These are phyloP conservation scores for Penicillium egyptiacum DNA, from an alignment of 495 filamentous ascomycete genomes.

Conservation along the genomic window DNA sequence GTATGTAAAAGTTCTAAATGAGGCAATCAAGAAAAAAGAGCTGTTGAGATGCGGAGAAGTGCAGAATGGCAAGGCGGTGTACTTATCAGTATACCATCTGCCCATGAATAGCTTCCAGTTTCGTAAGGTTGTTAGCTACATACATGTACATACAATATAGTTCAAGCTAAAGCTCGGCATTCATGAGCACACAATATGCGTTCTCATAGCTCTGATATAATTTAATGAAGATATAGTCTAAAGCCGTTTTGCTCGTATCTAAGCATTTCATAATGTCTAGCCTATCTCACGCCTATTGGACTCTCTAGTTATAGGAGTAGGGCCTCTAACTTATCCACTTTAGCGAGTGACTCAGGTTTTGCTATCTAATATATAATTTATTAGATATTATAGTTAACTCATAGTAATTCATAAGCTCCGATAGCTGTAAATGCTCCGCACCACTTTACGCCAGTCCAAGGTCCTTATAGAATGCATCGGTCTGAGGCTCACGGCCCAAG, in stretches of 20 bases:
- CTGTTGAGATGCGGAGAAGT: conserved; percentile 4
- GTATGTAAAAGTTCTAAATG: background rate
- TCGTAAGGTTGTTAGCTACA: background rate
- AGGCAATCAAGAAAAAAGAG: background rate
- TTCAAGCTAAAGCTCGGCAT: background rate
- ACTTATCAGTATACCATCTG: conserved; percentile 10
- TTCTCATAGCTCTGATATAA: background rate
- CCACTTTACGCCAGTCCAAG: conserved; percentile 44
- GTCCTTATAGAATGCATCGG: conserved; percentile 55
- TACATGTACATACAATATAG: background rate
- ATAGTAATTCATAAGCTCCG: background rate
- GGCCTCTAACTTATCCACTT: no score
- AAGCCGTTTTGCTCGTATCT: no score
- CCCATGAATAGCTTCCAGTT: background rate
- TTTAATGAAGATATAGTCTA: background rate
- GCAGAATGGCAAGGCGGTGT: conserved; percentile 9
- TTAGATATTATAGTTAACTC: no score
- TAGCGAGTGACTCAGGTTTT: no score
- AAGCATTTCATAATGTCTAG: no score
- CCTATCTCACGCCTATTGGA: no score
- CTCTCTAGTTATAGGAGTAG: no score
- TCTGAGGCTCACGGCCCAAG: conserved; percentile 50
- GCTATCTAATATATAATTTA: no score
- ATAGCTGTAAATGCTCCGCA: background rate
- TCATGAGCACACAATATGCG: background rate